These are phyloP conservation scores for Globisporangium uncinulatum DNA, from an alignment of 352 stramenopile genomes.

Conservation along the genomic window DNA sequence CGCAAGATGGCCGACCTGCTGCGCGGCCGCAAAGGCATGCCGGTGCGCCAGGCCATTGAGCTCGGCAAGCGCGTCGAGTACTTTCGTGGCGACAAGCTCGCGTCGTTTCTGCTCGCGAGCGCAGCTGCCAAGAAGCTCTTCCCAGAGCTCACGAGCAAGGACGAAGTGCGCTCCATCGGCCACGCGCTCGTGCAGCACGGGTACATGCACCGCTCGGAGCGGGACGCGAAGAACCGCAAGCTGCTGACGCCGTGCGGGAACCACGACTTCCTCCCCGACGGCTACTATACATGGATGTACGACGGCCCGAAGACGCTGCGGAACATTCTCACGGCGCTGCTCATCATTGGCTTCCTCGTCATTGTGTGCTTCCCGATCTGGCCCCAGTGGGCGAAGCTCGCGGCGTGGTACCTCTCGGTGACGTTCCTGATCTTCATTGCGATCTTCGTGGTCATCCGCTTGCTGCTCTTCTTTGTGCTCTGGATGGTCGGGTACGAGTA, in stretches of 20 bases:
- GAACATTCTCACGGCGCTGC: slow-evolving; percentile 95
- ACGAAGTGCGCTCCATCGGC: slow-evolving; percentile 70
- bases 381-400: slow-evolving; percentile 97
- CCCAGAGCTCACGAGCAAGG: slow-evolving; percentile 70
- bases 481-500: slow-evolving; percentile 96
- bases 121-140: slow-evolving; percentile 80
- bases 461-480: slow-evolving; percentile 95
- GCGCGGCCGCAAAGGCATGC: slow-evolving; percentile 82
- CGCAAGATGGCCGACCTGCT: slow-evolving; percentile 84
- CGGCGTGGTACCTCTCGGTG: slow-evolving; percentile 98
- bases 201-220: slow-evolving; percentile 86
- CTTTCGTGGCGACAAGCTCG: slow-evolving; percentile 88
- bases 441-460: slow-evolving; percentile 93
- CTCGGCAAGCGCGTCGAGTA: slow-evolving; percentile 90
- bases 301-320: slow-evolving; percentile 96
- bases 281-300: slow-evolving; percentile 99
- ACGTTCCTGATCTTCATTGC: slow-evolving; percentile 99
- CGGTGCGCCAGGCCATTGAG: slow-evolving; percentile 85
- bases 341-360: slow-evolving; percentile 97
- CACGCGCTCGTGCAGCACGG: slow-evolving; percentile 67
- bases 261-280: slow-evolving; percentile 93
- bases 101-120: slow-evolving; percentile 79
- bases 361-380: slow-evolving; percentile 99
- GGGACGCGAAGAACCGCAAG: slow-evolving; percentile 84
- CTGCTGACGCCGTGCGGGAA: slow-evolving; percentile 71